Percentiles rank a stretch among this genome's conserved stretches.
phyloP scores from a whole-genome alignment of 345 rosid species.

The Streptanthus diversifolius region DNA sequence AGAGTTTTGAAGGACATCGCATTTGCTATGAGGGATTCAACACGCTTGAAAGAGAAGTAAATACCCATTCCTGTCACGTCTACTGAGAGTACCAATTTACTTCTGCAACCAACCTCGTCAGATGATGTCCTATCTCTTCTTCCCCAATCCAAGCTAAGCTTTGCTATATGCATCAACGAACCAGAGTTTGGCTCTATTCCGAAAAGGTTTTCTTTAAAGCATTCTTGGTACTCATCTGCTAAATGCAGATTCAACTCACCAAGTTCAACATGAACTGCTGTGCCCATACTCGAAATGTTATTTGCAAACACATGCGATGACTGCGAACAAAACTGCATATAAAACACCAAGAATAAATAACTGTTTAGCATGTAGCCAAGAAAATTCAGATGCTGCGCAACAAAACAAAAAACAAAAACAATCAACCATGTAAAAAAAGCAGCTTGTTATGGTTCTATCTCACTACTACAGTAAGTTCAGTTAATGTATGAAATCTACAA shows the following conservation, averaged over 20 bases:
- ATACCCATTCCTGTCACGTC: slow-evolving; percentile 88
- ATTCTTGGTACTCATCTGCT: slow-evolving; percentile 96
- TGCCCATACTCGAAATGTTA: slow-evolving; percentile 73
- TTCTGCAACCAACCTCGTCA: slow-evolving; percentile 54
- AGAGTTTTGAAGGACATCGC: slow-evolving; percentile 71
- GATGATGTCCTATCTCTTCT: slow-evolving; percentile 62
- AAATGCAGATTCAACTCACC: slow-evolving; percentile 90
- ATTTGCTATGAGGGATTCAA: slow-evolving; percentile 66
- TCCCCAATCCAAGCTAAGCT: slow-evolving; percentile 93
- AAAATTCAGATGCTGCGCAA: background rate
- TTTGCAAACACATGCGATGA: slow-evolving; percentile 93
- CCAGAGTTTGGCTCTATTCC: slow-evolving; percentile 90
- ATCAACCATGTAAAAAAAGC: slow-evolving; percentile 5
- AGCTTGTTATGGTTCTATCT: background rate
- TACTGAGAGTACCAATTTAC: slow-evolving; percentile 70
- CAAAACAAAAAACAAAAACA: slow-evolving; percentile 1
- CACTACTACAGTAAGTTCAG: background rate
- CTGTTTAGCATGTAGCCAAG: background rate
- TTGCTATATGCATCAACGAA: slow-evolving; percentile 80
- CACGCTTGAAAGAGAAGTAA: slow-evolving; percentile 65
- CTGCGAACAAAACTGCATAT: slow-evolving; percentile 81
- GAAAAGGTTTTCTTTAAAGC: slow-evolving; percentile 73
- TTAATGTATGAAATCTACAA: background rate
- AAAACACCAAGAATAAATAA: slow-evolving; percentile 13
- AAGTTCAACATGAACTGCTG: slow-evolving; percentile 83